phyloP scores from a whole-genome alignment of 2,329 filamentous ascomycete species.

The Diaporthe sp. region DNA sequence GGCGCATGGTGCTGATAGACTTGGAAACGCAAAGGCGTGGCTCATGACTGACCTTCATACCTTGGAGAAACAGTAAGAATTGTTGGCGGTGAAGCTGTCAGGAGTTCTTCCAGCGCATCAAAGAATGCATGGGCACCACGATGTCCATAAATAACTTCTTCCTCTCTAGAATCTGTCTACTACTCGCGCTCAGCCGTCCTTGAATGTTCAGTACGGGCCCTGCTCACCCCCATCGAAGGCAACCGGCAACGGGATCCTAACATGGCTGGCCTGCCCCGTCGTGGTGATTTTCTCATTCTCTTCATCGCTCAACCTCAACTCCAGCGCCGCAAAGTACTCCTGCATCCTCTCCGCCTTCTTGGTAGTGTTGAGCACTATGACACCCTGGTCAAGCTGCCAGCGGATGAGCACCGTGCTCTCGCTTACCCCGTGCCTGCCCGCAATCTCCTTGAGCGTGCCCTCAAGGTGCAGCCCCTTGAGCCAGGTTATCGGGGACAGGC shows the following conservation, averaged over 20 bases:
- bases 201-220: neutral
- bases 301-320: conserved; percentile 43
- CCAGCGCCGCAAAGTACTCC: conserved; percentile 44
- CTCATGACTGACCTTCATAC: neutral
- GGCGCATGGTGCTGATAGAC: neutral
- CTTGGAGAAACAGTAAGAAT: neutral
- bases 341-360: conserved; percentile 45
- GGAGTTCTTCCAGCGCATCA: neutral
- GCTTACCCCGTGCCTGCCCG: conserved; percentile 37
- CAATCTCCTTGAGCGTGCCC: conserved; percentile 34
- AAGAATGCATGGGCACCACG: neutral
- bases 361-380: conserved; percentile 39
- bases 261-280: conserved; percentile 3
- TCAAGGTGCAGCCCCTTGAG: conserved; percentile 37
- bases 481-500: conserved; percentile 37
- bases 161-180: neutral
- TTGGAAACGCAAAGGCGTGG: neutral
- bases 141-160: neutral
- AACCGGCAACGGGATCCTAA: conserved; percentile 15
- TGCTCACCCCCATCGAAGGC: conserved; percentile 14
- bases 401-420: conserved; percentile 38
- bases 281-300: conserved; percentile 44
- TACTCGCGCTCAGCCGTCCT: neutral
- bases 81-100: neutral
- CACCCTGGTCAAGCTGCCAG: conserved; percentile 38